Base-by-base conservation (phyloP, 345 rosid species). In the Bruguiera gymnorhiza region DNA sequence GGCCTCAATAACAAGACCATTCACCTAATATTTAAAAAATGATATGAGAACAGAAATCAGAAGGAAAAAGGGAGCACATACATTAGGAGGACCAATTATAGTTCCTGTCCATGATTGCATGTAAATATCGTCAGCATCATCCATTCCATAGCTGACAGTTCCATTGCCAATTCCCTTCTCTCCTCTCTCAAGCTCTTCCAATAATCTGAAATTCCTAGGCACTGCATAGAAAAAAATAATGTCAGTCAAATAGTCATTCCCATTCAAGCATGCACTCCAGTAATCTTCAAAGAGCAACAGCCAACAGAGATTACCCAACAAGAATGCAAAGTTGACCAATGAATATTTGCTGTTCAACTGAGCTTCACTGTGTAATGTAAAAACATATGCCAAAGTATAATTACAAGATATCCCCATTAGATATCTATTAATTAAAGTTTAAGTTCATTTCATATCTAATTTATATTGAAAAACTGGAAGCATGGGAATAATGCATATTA, bases 101-200 rank as follows among this genome's bases (percentile, higher is more conserved):
- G 93, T 88, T 73, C 93, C 90, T 16, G 89, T 88, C 93, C 98
- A 93, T 13, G 98, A 93, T 70, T 91, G 98, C 98, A 90, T 93
- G 57, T 74, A 87, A 77, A 90, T 85, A 82, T 93, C 97, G 71
- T 93, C 98, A 71, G 91, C 96, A 76, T 90, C 98, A n/a, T 93
- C 98, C 98, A 93, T 93, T 74, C 98, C 98, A 77, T 93, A 93
- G 88, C 98, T 93, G 66, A 93, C 98, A 23, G 97, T 93, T 74
- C 98, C 97, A 82, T 88, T 93, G 54, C 98, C 98, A 74, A 93
- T 93, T 59, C 98, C 83, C 76, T 81, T 88, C 80, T 88, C 93
- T 13, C 93, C 93, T 75, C 93, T 84, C 86, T 88, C 90, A 48
- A 88, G 90, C 85, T 88, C 93, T 81, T 88, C 93, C 72, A 88